A percentile compares a stretch with the other conserved stretches of the same genome.
phyloP scores from a whole-genome alignment of 225 moss, liverwort and hornwort genomes.

The Ulota crispa region DNA sequence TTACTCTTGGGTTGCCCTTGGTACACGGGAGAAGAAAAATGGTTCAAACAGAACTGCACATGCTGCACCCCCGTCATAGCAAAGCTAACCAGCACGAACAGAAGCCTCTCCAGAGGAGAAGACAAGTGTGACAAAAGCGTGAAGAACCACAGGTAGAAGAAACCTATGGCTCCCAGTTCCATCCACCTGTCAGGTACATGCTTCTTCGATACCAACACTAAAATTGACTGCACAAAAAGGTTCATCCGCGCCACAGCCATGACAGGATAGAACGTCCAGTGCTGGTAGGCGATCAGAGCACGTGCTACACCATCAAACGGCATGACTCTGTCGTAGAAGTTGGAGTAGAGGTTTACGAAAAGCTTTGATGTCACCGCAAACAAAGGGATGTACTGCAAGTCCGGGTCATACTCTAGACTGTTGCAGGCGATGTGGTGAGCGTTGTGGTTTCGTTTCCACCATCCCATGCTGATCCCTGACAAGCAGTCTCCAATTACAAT shows the following conservation, averaged over 20 bases:
- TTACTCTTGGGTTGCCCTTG: conserved; percentile 84
- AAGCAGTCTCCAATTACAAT: conserved; percentile 77
- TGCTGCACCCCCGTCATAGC: conserved; percentile 91
- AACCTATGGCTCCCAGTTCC: conserved; percentile 62
- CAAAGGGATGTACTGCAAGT: conserved; percentile 93
- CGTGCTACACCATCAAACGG: conserved; percentile 81
- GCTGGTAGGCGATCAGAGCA: conserved; percentile 83
- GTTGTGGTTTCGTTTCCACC: conserved; percentile 98
- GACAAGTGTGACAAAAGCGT: conserved; percentile 69
- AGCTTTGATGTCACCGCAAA: conserved; percentile 90
- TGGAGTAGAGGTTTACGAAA: conserved; percentile 76
- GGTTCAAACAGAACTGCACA: conserved; percentile 96
- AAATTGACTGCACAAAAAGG: conserved; percentile 80
- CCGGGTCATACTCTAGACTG: conserved; percentile 91
- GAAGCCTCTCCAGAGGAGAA: conserved; percentile 50
- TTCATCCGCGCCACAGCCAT: conserved; percentile 97
- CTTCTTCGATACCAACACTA: conserved; percentile 74
- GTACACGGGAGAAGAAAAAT: conserved; percentile 91
- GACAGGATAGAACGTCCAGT: conserved; percentile 91
- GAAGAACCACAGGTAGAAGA: conserved; percentile 91
- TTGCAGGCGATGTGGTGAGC: conserved; percentile 97
- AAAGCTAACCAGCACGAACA: conserved; percentile 76
- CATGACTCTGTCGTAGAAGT: conserved; percentile 88
- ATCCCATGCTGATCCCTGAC: conserved; percentile 95
- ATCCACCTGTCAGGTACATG: conserved; percentile 69